phyloP scores from a whole-genome alignment of 495 filamentous ascomycete genomes.

The Tuber melanosporum region DNA sequence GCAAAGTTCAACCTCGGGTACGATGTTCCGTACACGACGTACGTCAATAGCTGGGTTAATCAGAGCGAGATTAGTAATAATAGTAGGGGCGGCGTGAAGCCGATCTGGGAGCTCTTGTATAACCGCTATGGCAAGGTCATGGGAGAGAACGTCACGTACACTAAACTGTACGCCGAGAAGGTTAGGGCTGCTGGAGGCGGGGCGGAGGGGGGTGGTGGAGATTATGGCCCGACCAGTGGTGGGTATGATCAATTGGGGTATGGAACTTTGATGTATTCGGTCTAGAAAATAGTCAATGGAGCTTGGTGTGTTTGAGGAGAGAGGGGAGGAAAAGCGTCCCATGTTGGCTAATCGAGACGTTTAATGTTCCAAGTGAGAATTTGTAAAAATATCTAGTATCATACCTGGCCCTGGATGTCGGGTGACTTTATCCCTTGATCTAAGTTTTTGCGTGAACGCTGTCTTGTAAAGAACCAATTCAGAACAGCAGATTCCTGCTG shows the following conservation, averaged over 20 bases:
- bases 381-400: neutral
- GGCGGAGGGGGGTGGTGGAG: constrained; percentile 44
- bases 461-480: no score
- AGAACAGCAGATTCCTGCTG: no score
- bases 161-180: constrained; percentile 41
- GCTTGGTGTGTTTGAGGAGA: neutral
- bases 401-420: neutral
- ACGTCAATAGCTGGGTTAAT: constrained; percentile 43
- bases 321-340: neutral
- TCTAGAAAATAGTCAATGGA: neutral
- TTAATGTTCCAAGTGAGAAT: neutral
- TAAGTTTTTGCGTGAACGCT: neutral
- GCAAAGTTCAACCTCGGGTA: constrained; percentile 47
- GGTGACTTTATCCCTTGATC: neutral
- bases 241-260: constrained; percentile 45
- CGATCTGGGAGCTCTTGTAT: constrained; percentile 46
- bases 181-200: constrained; percentile 38
- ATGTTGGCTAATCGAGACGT: neutral
- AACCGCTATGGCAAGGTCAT: constrained; percentile 45
- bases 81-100: constrained; percentile 42
- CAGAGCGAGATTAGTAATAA: constrained; percentile 41
- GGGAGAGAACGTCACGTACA: constrained; percentile 31
- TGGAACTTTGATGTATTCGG: constrained; percentile 43
- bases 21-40: constrained; percentile 46
- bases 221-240: constrained; percentile 43